Evolutionary conservation across 345 rosid genomes (phyloP), one percentile per base, ranked within the genome.

Genomic region (Pelargonium nanum): DNA sequence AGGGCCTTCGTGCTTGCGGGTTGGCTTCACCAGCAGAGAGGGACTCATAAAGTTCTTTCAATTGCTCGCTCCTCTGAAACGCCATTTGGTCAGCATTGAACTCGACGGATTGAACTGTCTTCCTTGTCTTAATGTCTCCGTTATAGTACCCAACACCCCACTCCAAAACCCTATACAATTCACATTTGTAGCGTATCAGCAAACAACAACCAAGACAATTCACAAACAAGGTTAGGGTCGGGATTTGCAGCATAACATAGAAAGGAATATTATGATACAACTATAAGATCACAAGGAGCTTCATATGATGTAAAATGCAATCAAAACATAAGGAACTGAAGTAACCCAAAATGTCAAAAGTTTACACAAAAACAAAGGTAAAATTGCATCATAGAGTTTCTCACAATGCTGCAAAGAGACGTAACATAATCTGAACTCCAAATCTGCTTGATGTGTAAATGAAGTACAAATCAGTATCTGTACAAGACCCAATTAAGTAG

Each of bases 101-200:
- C 55, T 80, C 84, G 21, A 60, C 51, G 26, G 84, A 57, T 60
- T 80, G 84, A 63, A 80, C 66, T 22, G 81, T 72, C 59, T 80
- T 80, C 56, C 84, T 71, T 19, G 84, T 80, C 67, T 80, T 80
- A 12, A 80, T 77, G 50, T 74, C 84, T 26, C 84, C 84, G 57
- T 80, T 80, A 75, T 80, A 80, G 68, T 74, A 75, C 19, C 84
- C 84, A 57, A 72, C 80, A 28, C 70, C 72, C 84, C 84, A 80
- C 51, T 69, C 72, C 77, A 80, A 28, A 48, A 66, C 65, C 74
- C 84, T 80, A 22, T 59, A 66, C 24, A 55, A 30, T 24, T 7
- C 28, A 28, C 21, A 56, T 53, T n/a, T 53, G 24, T 23, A 20
- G 10, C 23, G n/a, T n/a, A n/a, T n/a, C n/a, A 9, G 23, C 20